A percentile compares a stretch with the other conserved stretches of the same genome.
Evolutionary conservation across 345 rosid genomes (phyloP).

Genomic region (Nephelium lappaceum): DNA sequence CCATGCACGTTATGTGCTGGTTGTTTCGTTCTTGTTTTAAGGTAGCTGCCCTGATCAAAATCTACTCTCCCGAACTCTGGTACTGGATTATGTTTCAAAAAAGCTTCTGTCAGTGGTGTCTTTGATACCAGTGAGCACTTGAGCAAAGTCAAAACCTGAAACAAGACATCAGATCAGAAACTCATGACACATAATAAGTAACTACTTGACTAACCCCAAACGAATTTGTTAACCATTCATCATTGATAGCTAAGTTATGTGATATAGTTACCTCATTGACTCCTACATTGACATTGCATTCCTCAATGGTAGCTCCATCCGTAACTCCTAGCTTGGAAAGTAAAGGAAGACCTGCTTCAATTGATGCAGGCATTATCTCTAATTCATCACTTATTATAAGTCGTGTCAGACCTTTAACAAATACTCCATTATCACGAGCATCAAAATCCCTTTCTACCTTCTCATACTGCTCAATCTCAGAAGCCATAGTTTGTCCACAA

Average conservation of each 20-base stretch:
- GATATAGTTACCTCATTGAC: conserved; percentile 21
- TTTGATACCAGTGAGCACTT: conserved; percentile 20
- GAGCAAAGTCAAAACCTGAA: conserved; percentile 29
- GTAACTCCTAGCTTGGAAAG: conserved; percentile 21
- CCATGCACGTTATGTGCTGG: too few relatives aligned
- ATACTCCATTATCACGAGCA: background rate
- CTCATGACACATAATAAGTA: background rate
- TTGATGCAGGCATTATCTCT: conserved; percentile 17
- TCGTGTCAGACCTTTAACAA: conserved; percentile 18
- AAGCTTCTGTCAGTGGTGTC: conserved; percentile 23
- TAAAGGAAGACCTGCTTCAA: conserved; percentile 9
- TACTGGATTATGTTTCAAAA: conserved; percentile 7
- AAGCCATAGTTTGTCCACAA: too few relatives aligned
- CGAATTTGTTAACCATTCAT: too few relatives aligned
- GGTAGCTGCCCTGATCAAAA: background rate
- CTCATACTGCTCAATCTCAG: too few relatives aligned
- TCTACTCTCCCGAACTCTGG: too few relatives aligned
- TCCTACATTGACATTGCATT: background rate
- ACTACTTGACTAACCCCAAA: too few relatives aligned
- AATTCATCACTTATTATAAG: conserved; percentile 21
- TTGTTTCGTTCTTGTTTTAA: background rate
- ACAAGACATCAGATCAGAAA: background rate
- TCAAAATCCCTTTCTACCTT: too few relatives aligned
- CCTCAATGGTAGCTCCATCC: conserved; percentile 15
- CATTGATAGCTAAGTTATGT: background rate